phyloP scores from a whole-genome alignment of 768 basidiomycete genomes.

The Podaxis sp. region DNA sequence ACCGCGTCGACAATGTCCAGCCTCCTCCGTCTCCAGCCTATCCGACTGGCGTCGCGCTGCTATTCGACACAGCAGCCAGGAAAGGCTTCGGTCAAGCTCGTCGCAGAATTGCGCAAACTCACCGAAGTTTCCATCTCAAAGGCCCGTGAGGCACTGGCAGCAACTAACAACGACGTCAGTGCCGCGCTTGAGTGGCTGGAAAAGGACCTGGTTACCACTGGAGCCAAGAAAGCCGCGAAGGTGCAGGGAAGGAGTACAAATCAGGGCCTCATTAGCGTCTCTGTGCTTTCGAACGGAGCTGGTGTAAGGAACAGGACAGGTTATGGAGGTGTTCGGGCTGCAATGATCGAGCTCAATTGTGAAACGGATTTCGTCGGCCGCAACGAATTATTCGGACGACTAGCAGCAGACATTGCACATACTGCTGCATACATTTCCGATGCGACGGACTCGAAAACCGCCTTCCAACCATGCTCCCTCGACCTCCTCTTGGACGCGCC shows the following conservation, averaged over 20 bases:
- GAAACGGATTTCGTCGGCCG: slow-evolving; percentile 96
- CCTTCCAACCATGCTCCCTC: slow-evolving; percentile 51
- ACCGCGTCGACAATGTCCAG: slow-evolving; percentile 22
- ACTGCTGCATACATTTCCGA: slow-evolving; percentile 75
- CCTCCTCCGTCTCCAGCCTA: slow-evolving; percentile 10
- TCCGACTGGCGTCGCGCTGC: background rate
- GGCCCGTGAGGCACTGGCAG: slow-evolving; percentile 82
- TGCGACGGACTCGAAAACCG: slow-evolving; percentile 24
- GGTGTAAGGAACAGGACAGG: slow-evolving; percentile 32
- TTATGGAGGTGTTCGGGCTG: slow-evolving; percentile 61
- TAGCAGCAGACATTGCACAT: slow-evolving; percentile 79
- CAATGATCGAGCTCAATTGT: slow-evolving; percentile 91
- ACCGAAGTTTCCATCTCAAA: slow-evolving; percentile 82
- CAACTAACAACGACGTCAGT: slow-evolving; percentile 70
- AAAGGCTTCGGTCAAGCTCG: slow-evolving; percentile 71
- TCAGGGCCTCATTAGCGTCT: slow-evolving; percentile 80
- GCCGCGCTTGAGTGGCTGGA: slow-evolving; percentile 80
- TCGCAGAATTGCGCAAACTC: slow-evolving; percentile 82
- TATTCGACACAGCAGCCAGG: slow-evolving; percentile 50
- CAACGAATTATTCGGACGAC: slow-evolving; percentile 75
- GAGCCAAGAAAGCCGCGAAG: slow-evolving; percentile 81
- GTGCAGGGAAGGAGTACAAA: slow-evolving; percentile 69
- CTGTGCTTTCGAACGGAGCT: slow-evolving; percentile 64
- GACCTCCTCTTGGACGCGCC: slow-evolving; percentile 60
- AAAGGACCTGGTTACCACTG: slow-evolving; percentile 66